These are phyloP conservation scores for Fusarium coicis DNA, from an alignment of 2,329 filamentous ascomycete genomes.

Conservation along the genomic window DNA sequence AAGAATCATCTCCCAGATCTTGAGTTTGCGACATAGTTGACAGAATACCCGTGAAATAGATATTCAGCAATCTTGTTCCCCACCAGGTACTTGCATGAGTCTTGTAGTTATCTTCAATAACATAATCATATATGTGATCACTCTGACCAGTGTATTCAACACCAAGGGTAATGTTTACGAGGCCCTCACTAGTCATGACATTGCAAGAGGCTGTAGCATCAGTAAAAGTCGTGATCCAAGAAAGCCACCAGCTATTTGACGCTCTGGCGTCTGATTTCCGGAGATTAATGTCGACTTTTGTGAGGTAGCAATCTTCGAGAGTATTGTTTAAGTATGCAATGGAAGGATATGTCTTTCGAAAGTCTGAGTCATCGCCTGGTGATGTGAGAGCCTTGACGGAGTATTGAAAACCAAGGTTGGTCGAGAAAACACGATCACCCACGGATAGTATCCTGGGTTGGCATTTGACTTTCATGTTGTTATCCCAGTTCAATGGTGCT, in stretches of 20 bases:
- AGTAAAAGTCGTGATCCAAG: slow-evolving; percentile 1
- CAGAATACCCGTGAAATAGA: slow-evolving; percentile 10
- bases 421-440: slow-evolving; percentile 25
- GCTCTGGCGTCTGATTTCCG: neutral
- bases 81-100: slow-evolving; percentile 25
- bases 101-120: slow-evolving; percentile 17
- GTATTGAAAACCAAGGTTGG: slow-evolving; percentile 5
- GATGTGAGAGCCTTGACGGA: slow-evolving; percentile 8
- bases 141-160: slow-evolving; percentile 5
- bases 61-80: slow-evolving; percentile 25
- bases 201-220: slow-evolving; percentile 9
- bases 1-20: neutral
- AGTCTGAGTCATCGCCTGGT: neutral
- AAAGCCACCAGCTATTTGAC: slow-evolving; percentile 9
- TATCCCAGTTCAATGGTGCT: slow-evolving; percentile 18
- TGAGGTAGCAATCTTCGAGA: slow-evolving; percentile 9
- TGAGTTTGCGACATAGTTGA: slow-evolving; percentile 11
- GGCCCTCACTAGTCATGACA: neutral
- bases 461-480: slow-evolving; percentile 5
- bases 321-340: slow-evolving; percentile 19
- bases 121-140: slow-evolving; percentile 13
- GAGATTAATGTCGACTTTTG: neutral
- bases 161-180: slow-evolving; percentile 13
- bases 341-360: neutral
- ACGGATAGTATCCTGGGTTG: slow-evolving; percentile 21